These are phyloP conservation scores for Metschnikowia dekortorum DNA, from an alignment of 805 yeast genomes.

Conservation along the genomic window DNA sequence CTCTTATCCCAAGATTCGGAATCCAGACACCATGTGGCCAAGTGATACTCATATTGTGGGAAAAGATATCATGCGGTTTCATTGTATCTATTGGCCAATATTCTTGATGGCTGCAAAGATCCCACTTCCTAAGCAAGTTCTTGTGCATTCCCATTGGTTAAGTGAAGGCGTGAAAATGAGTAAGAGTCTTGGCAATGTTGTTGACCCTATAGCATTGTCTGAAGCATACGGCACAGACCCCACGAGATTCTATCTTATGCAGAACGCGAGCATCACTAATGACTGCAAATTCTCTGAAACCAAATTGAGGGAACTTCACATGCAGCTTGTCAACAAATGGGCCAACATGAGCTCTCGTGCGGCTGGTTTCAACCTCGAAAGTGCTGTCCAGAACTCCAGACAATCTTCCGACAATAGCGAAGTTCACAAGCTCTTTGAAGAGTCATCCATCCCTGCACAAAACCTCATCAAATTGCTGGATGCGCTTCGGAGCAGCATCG, in stretches of 20 bases:
- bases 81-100: constrained; percentile 92
- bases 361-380: constrained; percentile 61
- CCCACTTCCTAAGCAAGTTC: constrained; percentile 63
- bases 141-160: constrained; percentile 95
- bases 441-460: neutral
- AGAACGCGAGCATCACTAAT: constrained; percentile 65
- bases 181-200: constrained; percentile 87
- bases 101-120: constrained; percentile 79
- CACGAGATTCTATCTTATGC: constrained; percentile 69
- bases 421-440: neutral
- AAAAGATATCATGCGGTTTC: constrained; percentile 86
- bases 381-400: constrained; percentile 34
- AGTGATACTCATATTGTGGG: constrained; percentile 78
- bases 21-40: constrained; percentile 45
- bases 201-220: constrained; percentile 74
- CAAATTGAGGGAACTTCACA: constrained; percentile 49
- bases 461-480: constrained; percentile 2
- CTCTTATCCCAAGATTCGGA: constrained; percentile 39
- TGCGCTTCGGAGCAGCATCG: constrained; percentile 8
- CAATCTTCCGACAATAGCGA: neutral
- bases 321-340: constrained; percentile 72
- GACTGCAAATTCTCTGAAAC: constrained; percentile 78
- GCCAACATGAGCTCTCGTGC: constrained; percentile 75
- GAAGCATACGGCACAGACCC: constrained; percentile 67
- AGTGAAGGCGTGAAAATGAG: constrained; percentile 90